These are phyloP conservation scores for Amanita jacksonii DNA, from an alignment of 768 basidiomycete species.

Conservation along the genomic window DNA sequence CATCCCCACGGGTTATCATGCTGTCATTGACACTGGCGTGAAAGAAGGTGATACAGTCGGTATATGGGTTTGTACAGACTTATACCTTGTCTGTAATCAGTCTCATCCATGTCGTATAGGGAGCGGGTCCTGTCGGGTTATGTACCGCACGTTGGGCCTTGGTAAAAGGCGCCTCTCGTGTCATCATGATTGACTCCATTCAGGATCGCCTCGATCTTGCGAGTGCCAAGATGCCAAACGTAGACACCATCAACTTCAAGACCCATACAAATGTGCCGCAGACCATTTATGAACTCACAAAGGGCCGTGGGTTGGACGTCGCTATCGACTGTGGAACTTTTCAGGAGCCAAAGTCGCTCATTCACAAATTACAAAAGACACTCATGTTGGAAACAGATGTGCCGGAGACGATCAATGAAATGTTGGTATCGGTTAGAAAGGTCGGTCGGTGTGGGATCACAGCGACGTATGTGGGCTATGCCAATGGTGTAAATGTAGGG, in stretches of 20 bases:
- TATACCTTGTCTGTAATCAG: neutral
- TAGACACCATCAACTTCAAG: conserved; percentile 54
- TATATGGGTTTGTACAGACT: conserved; percentile 44
- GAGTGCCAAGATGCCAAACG: conserved; percentile 33
- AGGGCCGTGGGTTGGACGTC: conserved; percentile 58
- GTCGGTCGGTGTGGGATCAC: conserved; percentile 54
- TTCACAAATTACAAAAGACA: conserved; percentile 60
- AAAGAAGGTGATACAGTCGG: conserved; percentile 61
- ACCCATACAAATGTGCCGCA: conserved; percentile 39
- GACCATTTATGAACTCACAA: conserved; percentile 48
- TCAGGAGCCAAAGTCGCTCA: conserved; percentile 57
- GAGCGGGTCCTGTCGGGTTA: conserved; percentile 59
- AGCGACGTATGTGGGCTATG: conserved; percentile 58
- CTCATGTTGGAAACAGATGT: conserved; percentile 72
- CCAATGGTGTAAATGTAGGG: conserved; percentile 62
- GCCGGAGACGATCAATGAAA: conserved; percentile 49
- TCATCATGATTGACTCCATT: conserved; percentile 65
- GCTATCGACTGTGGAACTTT: conserved; percentile 54
- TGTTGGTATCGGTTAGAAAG: conserved; percentile 40
- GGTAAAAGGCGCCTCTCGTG: conserved; percentile 57
- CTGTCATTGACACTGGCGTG: conserved; percentile 67
- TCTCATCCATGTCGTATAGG: conserved; percentile 21
- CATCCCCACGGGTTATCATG: conserved; percentile 65
- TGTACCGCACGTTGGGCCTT: conserved; percentile 51
- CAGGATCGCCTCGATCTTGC: conserved; percentile 35